Evolutionary conservation across 2,329 filamentous ascomycete genomes (phyloP), one percentile per base, ranked within the genome.

Genomic region (Trichoderma simmonsii): DNA sequence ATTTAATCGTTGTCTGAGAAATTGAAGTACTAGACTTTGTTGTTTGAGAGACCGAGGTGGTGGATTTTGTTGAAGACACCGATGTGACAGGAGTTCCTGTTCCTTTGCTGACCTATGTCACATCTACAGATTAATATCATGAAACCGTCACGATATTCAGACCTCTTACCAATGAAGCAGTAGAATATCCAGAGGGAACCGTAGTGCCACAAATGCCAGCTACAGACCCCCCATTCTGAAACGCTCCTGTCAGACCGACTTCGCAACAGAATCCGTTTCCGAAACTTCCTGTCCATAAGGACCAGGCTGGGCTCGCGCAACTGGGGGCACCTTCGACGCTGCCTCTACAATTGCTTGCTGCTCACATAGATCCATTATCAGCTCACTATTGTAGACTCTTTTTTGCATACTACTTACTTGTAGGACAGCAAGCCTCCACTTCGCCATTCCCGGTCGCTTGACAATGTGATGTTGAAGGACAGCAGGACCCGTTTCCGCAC

Each of bases 191-290:
- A 15, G 67, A 36, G 1, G 67, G 57, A 21, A 70, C 28, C 4
- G 67, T 54, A 18, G 67, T 28, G 3, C 26, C 67, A n/a, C 67
- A 70, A 36, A 62, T 62, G 2, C 67, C 67, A 3, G 67, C 67
- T 36, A 62, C 67, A 36, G 57, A 70, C 5, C 21, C 67, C 4
- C 67, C 67, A 48, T 62, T 54, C 9, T 54, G 15, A 24, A 70
- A 62, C 24, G 67, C 67, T 48, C 67, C 67, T 1, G 57, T 70
- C n/a, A 70, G 26, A 11, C 57, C 67, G 21, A 70, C 67, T 43
- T 70, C 57, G n/a, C 67, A 70, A 12, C 67, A 70, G 6, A 70
- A 70, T 11, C 57, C 57, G 12, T 70, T 70, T 12, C 67, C 67
- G 3, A 54, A 70, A 30, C 67, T 70, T 36, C 67, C 67, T 14